These are phyloP conservation scores for Heritiera fomes DNA, from an alignment of 345 rosid genomes.

Conservation along the genomic window DNA sequence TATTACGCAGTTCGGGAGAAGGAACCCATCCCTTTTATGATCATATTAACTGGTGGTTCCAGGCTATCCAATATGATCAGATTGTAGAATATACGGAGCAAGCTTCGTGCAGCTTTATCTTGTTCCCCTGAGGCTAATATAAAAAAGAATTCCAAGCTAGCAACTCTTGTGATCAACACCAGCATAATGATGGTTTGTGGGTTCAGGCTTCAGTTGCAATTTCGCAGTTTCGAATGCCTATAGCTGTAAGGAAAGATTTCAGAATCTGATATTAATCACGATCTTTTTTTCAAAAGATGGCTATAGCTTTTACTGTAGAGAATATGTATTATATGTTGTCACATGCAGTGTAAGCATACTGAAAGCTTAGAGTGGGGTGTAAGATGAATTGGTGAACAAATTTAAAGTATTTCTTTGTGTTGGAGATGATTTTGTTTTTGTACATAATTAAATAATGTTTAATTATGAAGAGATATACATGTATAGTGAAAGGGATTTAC, in stretches of 20 bases:
- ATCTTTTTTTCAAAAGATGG: not conserved
- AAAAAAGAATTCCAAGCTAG: not conserved
- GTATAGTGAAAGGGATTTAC: not conserved
- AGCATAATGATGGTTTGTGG: not conserved
- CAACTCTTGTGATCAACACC: not conserved
- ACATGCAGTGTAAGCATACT: not conserved
- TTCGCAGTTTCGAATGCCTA: not conserved
- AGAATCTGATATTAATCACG: not conserved
- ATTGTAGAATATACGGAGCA: not conserved
- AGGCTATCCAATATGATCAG: not conserved
- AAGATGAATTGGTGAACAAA: not conserved
- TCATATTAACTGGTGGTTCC: not conserved
- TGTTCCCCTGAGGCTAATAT: not conserved
- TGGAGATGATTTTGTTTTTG: not conserved
- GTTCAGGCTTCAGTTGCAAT: slow-evolving; percentile 4
- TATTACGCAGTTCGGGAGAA: not conserved
- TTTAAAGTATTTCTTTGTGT: slow-evolving; percentile 8
- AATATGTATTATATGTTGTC: not conserved
- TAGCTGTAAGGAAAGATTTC: not conserved
- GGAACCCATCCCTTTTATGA: not conserved
- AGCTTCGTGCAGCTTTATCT: not conserved
- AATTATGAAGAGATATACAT: not conserved
- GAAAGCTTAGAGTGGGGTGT: slow-evolving; percentile 13
- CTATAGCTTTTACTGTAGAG: not conserved
- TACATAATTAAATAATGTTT: not conserved